Base-by-base conservation (phyloP, 805 yeast genomes). In the Yamadazyma takamatsuzukensis region DNA sequence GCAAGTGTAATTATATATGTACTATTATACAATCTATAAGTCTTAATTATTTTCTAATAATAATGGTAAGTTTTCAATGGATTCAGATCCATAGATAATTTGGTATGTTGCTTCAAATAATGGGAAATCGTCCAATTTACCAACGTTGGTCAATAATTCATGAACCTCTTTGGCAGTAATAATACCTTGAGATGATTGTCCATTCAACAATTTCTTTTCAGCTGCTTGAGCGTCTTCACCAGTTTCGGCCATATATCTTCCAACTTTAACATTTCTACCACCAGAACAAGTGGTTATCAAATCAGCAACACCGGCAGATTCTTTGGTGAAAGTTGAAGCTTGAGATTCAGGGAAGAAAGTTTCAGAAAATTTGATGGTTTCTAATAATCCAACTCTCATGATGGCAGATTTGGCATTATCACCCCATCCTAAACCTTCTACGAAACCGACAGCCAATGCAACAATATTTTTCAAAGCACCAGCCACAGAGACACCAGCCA, bases 281-380 rank as follows among this genome's bases (percentile, higher is more conserved):
- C 72, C 72, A 23, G 70, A 47, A 47, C 72, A 67, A 29, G 72
- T 65, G 31, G 72, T 67, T 49, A 67, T 66, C 44, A 67, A 59
- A 51, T 67, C 72, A 30, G 72, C 72, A 11, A 67, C 72, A 48
- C 72, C 72, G 11, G 70, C 70, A 22, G 66, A 57, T 45, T 67
- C 72, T 33, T 53, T 60, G 6, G 72, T 66, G 51, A 67, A 66
- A 15, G 72, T 67, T 25, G 56, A 39, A 22, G 56, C 43, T 29
- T 52, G 34, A 18, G 67, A 55, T 36, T 61, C 59, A 2, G 70
- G 70, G 43, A 67, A 59, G 65, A 85, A 90, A 48, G 72, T 73
- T 53, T 79, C 72, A 3, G 72, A 63, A 41, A 67, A 67, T 44
- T 60, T 63, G 44, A 67, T 64, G 35, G 53, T 65, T 46, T 67